Evolutionary conservation across 2,329 filamentous ascomycete genomes (phyloP), one percentile per base, ranked within the genome.

Genomic region (Cladosporium velox): DNA sequence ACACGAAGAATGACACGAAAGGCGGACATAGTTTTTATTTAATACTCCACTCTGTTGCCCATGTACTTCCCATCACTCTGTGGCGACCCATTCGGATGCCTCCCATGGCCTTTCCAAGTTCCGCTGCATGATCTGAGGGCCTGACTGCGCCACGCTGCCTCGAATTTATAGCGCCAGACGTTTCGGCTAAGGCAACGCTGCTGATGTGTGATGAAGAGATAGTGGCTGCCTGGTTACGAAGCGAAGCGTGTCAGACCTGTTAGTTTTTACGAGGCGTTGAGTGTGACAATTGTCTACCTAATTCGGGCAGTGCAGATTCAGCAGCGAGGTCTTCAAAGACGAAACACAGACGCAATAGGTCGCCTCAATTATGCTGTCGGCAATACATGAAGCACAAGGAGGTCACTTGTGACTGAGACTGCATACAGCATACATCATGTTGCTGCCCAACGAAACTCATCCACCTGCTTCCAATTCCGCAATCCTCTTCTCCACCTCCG

Each of bases 401-500:
- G 26, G 11, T 18, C 30, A 57, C 18, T 57, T 30, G 52, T 30
- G 24, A 30, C 49, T 5, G 49, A 11, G 6, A 30, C 52, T 34
- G 14, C 15, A n/a, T 30, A 28, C 49, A 28, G 26, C 26, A 30
- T 14, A 26, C 47, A 30, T 30, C 52, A 55, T 28, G n/a, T 49
- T 32, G 41, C 28, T 51, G 60, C 60, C 34, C 60, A 54, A 63
- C 34, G 44, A 7, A 54, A 47, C 62, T 66, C 67, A 64, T n/a
- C 65, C 70, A 54, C 75, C 75, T 59, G 74, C 74, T 67, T 77
- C 75, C 60, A 98, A 80, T 80, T 98, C 94, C 18, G 84, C 87
- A 75, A 98, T 88, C 65, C 95, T 85, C 77, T 90, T 89, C 84
- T 97, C 90, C 70, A 97, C 86, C 74, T 97, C 94, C 0, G 92